Evolutionary conservation across 106 monocot genomes (phyloP).

Genomic region (Alisma plantagoaquatica): DNA sequence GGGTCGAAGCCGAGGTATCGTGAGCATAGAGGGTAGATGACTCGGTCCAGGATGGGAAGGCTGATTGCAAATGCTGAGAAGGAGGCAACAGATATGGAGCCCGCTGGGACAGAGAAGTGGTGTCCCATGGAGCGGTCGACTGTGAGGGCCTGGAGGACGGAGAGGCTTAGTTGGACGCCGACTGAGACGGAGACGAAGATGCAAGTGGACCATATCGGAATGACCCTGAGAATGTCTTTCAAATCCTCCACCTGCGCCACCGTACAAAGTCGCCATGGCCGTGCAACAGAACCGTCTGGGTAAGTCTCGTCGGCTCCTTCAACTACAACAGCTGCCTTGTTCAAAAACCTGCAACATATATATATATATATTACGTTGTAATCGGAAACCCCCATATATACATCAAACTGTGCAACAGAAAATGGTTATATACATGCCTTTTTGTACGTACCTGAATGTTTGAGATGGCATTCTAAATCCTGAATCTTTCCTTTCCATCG

Average conservation of each 20-base stretch:
- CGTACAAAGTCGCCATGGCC: conserved; percentile 45
- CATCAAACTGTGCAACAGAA: no score
- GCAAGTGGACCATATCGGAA: conserved; percentile 50
- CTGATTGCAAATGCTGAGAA: conserved; percentile 13
- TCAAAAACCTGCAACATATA: conserved; percentile 41
- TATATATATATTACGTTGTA: no score
- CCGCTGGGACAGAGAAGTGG: conserved; percentile 48
- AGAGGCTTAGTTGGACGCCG: conserved; percentile 33
- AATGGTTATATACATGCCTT: no score
- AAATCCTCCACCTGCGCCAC: conserved; percentile 62
- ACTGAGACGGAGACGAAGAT: conserved; percentile 45
- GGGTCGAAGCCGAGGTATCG: neutral
- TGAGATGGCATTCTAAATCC: no score
- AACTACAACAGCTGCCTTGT: conserved; percentile 31
- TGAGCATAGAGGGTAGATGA: conserved; percentile 19
- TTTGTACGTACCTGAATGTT: no score
- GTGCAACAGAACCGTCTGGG: conserved; percentile 10
- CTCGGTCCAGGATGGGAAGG: conserved; percentile 50
- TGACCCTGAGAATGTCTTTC: conserved; percentile 37
- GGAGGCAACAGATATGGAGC: conserved; percentile 31
- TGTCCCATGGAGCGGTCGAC: conserved; percentile 51
- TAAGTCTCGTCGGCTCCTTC: conserved; percentile 25
- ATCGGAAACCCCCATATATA: no score
- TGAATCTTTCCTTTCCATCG: no score
- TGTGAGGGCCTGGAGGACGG: conserved; percentile 55